phyloP scores from a whole-genome alignment of 305 asterid genomes.

The Solanum hybrid region DNA sequence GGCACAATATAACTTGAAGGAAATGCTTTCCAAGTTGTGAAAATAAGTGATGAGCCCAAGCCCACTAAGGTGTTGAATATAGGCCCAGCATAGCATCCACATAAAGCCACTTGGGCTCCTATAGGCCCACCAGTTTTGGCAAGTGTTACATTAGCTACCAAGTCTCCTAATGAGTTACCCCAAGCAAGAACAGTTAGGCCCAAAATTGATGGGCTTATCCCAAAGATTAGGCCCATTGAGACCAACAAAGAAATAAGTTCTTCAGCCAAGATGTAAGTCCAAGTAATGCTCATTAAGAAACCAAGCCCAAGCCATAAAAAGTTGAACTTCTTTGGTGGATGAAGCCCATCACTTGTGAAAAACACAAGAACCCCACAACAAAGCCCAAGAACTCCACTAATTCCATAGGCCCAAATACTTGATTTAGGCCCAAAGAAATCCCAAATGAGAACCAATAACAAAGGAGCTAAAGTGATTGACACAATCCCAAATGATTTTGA shows the following conservation, averaged over 20 bases:
- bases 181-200: conserved; percentile 17
- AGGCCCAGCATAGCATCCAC: conserved; percentile 25
- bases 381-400: conserved; percentile 2
- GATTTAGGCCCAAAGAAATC: neutral
- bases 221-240: conserved; percentile 12
- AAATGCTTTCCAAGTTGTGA: conserved; percentile 12
- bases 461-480: conserved; percentile 11
- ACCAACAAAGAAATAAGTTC: conserved; percentile 21
- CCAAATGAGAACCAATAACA: conserved; percentile 7
- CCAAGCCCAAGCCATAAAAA: conserved; percentile 9
- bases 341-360: neutral
- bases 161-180: conserved; percentile 17
- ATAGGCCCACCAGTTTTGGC: neutral
- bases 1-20: conserved; percentile 3
- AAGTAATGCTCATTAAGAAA: conserved; percentile 16
- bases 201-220: conserved; percentile 13
- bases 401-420: neutral
- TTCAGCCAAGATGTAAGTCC: conserved; percentile 20
- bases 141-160: conserved; percentile 13
- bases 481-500: conserved; percentile 15
- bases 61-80: conserved; percentile 22
- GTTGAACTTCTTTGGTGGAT: conserved; percentile 8
- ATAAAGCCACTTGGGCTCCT: conserved; percentile 1
- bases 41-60: conserved; percentile 16
- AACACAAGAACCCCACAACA: conserved; percentile 4